A percentile compares a stretch with the other conserved stretches of the same genome.
Conservation (phyloP, 2,329 filamentous ascomycete genomes). For the Remersonia thermophila region DNA sequence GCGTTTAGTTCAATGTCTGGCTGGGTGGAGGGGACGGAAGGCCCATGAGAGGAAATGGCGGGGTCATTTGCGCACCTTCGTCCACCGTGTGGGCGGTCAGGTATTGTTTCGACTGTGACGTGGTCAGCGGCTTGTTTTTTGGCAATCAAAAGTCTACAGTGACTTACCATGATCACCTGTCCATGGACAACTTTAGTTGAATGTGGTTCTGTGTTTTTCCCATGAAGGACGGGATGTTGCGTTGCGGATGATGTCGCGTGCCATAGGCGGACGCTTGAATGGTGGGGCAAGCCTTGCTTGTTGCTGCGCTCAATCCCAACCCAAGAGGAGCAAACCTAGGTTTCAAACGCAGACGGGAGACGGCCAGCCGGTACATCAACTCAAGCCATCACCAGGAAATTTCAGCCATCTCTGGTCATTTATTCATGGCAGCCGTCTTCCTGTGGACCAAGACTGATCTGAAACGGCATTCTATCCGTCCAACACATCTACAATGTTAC, state of each 20-base stretch:
- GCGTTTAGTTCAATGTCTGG: conserved; percentile 12
- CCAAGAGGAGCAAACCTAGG: conserved; percentile 2
- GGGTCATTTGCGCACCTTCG: conserved; percentile 46
- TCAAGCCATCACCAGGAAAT: too few species aligned
- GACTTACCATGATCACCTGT: conserved; percentile 28
- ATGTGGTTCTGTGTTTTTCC: too few species aligned
- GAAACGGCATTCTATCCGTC: not conserved
- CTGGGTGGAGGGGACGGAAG: conserved; percentile 12
- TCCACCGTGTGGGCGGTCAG: conserved; percentile 85
- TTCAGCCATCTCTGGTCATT: too few species aligned
- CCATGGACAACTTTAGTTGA: conserved; percentile 21
- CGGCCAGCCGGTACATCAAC: too few species aligned
- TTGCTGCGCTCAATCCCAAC: conserved; percentile 2
- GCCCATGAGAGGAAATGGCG: conserved; percentile 3
- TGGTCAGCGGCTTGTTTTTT: conserved; percentile 10
- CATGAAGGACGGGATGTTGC: too few species aligned
- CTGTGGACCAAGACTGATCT: not conserved
- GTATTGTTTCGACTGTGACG: conserved; percentile 88
- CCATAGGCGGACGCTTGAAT: not conserved
- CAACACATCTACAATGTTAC: conserved; percentile 5
- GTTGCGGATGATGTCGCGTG: not conserved
- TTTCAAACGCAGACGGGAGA: too few species aligned
- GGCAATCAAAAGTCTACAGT: not conserved
- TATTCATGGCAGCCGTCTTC: too few species aligned
- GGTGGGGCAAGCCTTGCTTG: conserved; percentile 10